Base-by-base conservation (phyloP, 805 yeast genomes). In the Isabelozyma heimii region DNA sequence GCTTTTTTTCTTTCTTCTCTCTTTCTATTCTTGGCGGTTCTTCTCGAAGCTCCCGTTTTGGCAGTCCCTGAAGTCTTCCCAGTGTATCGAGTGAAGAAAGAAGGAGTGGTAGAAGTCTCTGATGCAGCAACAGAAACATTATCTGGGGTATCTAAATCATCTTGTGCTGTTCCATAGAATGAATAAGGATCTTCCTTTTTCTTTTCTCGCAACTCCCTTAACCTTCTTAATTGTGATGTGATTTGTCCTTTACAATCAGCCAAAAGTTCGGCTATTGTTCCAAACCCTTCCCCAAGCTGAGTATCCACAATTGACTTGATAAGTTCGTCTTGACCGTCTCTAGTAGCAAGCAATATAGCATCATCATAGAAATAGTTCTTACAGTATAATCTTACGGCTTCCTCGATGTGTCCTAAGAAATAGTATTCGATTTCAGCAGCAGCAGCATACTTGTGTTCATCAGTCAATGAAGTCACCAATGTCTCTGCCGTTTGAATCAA, bases 31-130 rank as follows among this genome's bases (percentile, higher is more conserved):
- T 94, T 94, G 6, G 95, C 81, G 0, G 99, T 91, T 61, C 87
- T 81, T 67, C 99, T 81, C 0, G 97, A 85, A 2, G 94, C 97
- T 27, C 98, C 97, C 0, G 99, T 94, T 62, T 88, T 87, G 4
- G 98, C 98, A 2, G 99, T 94, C 20, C 97, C 97, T 1, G 87
- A 77, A 1, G 98, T 91, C 68, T 92, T 91, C 54, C 98, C 99
- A 0, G 99, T 94, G 66, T 94, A 94, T 63, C 96, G 80, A 0
- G 99, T 94, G 72, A 90, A 89, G 66, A 91, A 89, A 0, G 98
- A 91, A 37, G 92, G 95, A 27, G 89, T 87, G 0, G 96, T 89
- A 0, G 97, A 89, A 0, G 96, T 84, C 65, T 91, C 97, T 0
- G 97, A 87, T 1, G 96, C 94, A 0, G 97, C 98, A 54, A 94